These are phyloP conservation scores for Zangia roseola DNA, from an alignment of 768 basidiomycete genomes.

Conservation along the genomic window DNA sequence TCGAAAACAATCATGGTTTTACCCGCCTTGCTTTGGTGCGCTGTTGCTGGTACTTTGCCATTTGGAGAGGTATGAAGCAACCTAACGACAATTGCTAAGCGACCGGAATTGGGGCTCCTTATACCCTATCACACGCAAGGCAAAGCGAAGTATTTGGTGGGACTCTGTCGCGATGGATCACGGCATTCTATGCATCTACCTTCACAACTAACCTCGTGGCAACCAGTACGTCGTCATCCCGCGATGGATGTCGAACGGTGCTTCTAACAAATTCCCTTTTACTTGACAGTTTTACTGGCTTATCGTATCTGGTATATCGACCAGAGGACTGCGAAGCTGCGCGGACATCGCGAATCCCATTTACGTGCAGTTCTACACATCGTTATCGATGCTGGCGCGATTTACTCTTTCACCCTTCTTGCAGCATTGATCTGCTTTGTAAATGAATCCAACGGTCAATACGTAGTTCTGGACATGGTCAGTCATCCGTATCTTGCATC, in stretches of 20 bases:
- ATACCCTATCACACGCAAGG: too few species aligned
- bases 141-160: neutral
- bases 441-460: slow-evolving; percentile 3
- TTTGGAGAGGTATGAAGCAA: neutral
- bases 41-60: slow-evolving; percentile 14
- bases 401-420: slow-evolving; percentile 9
- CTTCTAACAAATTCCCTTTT: neutral
- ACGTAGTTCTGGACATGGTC: slow-evolving; percentile 12
- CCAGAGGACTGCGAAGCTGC: neutral
- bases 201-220: slow-evolving; percentile 9
- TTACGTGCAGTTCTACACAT: neutral
- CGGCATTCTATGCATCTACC: slow-evolving; percentile 1
- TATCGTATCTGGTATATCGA: slow-evolving; percentile 11
- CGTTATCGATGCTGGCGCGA: slow-evolving; percentile 5
- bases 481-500: neutral
- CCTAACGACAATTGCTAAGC: neutral
- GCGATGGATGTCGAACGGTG: too few species aligned
- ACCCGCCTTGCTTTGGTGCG: slow-evolving; percentile 25
- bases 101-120: slow-evolving; percentile 6
- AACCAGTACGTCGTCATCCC: slow-evolving; percentile 4
- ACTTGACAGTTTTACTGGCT: neutral
- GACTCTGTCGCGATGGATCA: slow-evolving; percentile 5
- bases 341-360: neutral
- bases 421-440: neutral
- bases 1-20: slow-evolving; percentile 19